Evolutionary conservation across 345 rosid genomes (phyloP), one percentile per base, ranked within the genome.

Genomic region (Syzygium oleosum): DNA sequence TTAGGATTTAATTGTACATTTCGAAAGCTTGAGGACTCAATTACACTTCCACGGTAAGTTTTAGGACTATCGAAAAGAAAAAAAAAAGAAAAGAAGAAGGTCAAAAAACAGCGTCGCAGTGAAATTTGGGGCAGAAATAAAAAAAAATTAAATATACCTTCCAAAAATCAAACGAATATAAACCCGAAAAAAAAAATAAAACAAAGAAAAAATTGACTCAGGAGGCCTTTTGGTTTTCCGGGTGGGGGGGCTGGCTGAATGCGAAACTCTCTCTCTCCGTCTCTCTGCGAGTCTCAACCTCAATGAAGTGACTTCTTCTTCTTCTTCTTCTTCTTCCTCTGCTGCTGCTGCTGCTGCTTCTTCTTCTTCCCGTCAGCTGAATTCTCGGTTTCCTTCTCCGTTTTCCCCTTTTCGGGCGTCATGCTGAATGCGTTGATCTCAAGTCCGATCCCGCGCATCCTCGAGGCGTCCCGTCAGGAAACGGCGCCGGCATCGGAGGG

Each of bases 291-390:
- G 63, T 83, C 85, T 85, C 85, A 73, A 65, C 88, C 88, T 87
- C 79, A 90, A 79, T 41, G 89, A 91, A 86, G 96, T 91, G 89
- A 93, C 95, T 91, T 85, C 8, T 88, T 23, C 51, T 84, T 85
- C 31, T 86, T 86, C 89, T 16, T 41, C 84, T 87, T 16, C 77
- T 16, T 15, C 43, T 90, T 84, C 12, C 86, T 25, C 55, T 53
- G 2, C n/a, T 51, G 52, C 54, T 12, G 19, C 56, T 31, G 79
- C 6, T 17, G 80, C 80, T 34, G 25, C 80, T 34, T 13, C 80
- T 21, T 55, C 46, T 43, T 43, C 46, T 58, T 29, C 29, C 80
- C 25, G 80, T 41, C 80, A 73, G 80, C 80, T 34, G 3, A 73
- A 73, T 73, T 19, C 80, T 73, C 80, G 2, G 25, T 34, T 22